These are phyloP conservation scores for Ephemerocybe angulata DNA, from an alignment of 768 basidiomycete species.

Conservation along the genomic window DNA sequence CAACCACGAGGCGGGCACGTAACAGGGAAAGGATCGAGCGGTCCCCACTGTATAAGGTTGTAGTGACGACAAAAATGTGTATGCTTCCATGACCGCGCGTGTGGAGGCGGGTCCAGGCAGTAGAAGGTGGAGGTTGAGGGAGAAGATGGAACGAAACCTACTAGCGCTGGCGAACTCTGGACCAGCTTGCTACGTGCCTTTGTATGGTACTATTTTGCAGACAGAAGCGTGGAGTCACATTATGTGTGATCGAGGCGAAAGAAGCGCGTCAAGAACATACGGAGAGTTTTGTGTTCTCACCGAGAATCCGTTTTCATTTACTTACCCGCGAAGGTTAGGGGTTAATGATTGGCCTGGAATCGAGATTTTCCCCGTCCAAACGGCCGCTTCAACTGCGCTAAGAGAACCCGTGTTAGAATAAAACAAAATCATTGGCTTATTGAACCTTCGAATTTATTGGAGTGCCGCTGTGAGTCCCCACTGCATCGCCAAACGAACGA, in stretches of 20 bases:
- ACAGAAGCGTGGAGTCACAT: background rate
- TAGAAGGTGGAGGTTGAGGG: no score
- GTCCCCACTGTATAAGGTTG: background rate
- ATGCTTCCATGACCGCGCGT: no score
- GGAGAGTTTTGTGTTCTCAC: background rate
- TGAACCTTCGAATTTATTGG: no score
- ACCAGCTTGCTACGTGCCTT: background rate
- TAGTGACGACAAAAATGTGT: no score
- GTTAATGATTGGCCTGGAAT: conserved; percentile 3
- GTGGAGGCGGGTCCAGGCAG: no score
- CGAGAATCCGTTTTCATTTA: background rate
- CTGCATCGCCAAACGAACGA: no score
- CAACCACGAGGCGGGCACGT: conserved; percentile 3
- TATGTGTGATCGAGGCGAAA: conserved; percentile 5
- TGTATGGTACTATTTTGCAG: conserved; percentile 3
- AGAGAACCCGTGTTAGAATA: no score
- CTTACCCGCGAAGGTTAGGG: background rate
- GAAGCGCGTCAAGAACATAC: conserved; percentile 2
- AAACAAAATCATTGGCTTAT: no score
- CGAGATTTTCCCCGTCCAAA: background rate
- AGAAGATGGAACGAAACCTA: no score
- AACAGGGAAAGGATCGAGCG: background rate
- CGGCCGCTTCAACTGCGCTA: no score
- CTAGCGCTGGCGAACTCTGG: no score
- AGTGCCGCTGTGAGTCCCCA: no score